Evolutionary conservation across 2,329 filamentous ascomycete genomes (phyloP), one percentile per base, ranked within the genome.

Genomic region (Plectosphaerella cucumerina): DNA sequence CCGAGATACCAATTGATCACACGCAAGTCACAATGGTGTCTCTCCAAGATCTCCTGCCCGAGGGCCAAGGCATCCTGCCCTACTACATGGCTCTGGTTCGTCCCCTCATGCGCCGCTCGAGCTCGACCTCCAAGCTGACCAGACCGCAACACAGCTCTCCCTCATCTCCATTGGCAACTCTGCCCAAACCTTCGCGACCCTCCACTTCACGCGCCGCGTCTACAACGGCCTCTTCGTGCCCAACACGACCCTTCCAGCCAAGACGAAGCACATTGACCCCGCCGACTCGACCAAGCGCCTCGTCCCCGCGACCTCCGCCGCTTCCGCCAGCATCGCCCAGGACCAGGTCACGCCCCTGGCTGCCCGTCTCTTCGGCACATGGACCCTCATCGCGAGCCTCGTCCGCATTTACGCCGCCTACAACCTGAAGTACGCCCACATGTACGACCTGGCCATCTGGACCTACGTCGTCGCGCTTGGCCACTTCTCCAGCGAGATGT

Each of bases 381-480:
- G 91, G 86, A 95, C 92, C 0, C 78, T 93, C 52, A 76, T 96
- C 52, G 86, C 87, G 6, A 81, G 84, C 52, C 73, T 96, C 47
- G 79, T 96, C 43, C 83, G 92, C 48, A 73, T 91, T 58, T 95
- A 95, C 64, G 89, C 90, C 5, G 89, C 89, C 33, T 96, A 95
- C 72, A 78, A 95, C 67, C 82, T 96, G 56, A 76, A 83, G 58
- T 78, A 90, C 54, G 80, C 81, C 1, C 78, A 81, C 43, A 76
- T 92, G 50, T 97, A 95, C 68, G 81, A 94, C 66, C 75, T 97
- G 52, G 87, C 87, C 15, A 73, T 94, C 58, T 89, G 86, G 80
- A 94, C 89, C 8, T 96, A 93, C 66, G 78, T 83, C 1, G 77
- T 96, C 50, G 92, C 92, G 1, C 80, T 88, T 49, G 72, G 74